Base-by-base conservation (phyloP, 192 early-diverging fungal species). In the Backusella psychrophila region DNA sequence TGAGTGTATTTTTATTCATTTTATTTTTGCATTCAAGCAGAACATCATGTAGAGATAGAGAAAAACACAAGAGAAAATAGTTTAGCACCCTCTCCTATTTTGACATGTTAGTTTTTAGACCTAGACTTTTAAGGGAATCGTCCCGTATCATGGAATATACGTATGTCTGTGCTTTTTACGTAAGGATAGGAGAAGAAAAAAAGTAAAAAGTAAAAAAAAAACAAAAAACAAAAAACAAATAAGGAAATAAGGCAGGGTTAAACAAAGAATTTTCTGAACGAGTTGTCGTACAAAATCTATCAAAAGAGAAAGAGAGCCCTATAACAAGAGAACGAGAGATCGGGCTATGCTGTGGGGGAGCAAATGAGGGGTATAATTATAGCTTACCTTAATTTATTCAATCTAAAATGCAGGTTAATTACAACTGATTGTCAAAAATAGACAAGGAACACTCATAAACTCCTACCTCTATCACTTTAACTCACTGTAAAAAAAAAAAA, bases 121-220 rank as follows among this genome's bases (percentile, higher is more conserved):
- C 56, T 63, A 63, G 12, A 63, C 56, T 63, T 63, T 63, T 63
- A 63, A 63, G 56, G 56, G 56, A 63, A 63, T 8, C 26, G 56
- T 26, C 56, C 56, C 23, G 56, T 63, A 63, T 63, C 56, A 63
- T 63, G 56, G 56, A 63, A 63, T 26, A 63, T 63, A 63, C 56
- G 56, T 63, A 63, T 63, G 56, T 63, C 56, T 63, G 56, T 63
- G 56, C 56, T 63, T 63, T 63, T 63, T 29, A 63, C 56, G 56
- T 63, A 26, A 29, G 56, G 21, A 26, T 63, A 63, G 56, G 56
- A 12, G 19, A 17, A n/a, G 6, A 0, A 7, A 49, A 49, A n/a
- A 17, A 49, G 46, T n/a, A 49, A 49, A 49, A 17, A 49, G 6
- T 19, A 49, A 49, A 49, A 49, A 6, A 17, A 49, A 53, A 53